Base-by-base conservation (phyloP, 78 protist genomes). In the Polysphondylium violaceum region DNA sequence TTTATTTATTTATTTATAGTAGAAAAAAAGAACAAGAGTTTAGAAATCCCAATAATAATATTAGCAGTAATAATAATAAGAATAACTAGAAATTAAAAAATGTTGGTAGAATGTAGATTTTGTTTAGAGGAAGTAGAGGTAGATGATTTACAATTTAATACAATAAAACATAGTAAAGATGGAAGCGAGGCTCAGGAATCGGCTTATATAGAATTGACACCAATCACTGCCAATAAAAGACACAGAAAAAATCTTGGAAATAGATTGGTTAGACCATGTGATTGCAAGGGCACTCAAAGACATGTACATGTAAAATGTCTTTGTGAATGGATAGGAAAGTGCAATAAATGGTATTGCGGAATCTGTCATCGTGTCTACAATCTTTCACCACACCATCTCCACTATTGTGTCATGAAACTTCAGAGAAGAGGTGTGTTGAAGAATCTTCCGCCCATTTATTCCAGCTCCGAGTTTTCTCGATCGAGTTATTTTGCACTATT, bases 21-120 rank as follows among this genome's bases (percentile, higher is more conserved):
- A n/a, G n/a, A n/a, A n/a, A n/a, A n/a, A n/a, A n/a, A n/a, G n/a
- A n/a, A n/a, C n/a, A n/a, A n/a, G n/a, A n/a, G n/a, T n/a, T n/a
- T n/a, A n/a, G n/a, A n/a, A n/a, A n/a, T n/a, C n/a, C n/a, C n/a
- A n/a, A n/a, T n/a, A n/a, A n/a, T n/a, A n/a, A n/a, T n/a, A n/a
- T n/a, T n/a, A n/a, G n/a, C n/a, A n/a, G n/a, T n/a, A n/a, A n/a
- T n/a, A n/a, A n/a, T n/a, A n/a, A n/a, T n/a, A n/a, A n/a, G n/a
- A n/a, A n/a, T n/a, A 43, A 43, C 3, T 43, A 74, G 56, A 74
- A 23, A 76, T 12, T 27, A 41, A 33, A 43, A 61, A 56, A 83
- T 83, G 91, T 69, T 83, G 31, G 44, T 83, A n/a, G 91, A 83
- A 83, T 83, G 91, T 58, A 83, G 79, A 69, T 83, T 83, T 83